A percentile compares a stretch with the other conserved stretches of the same genome.
phyloP scores from a whole-genome alignment of 345 rosid genomes.

The Melastoma malabathricum region DNA sequence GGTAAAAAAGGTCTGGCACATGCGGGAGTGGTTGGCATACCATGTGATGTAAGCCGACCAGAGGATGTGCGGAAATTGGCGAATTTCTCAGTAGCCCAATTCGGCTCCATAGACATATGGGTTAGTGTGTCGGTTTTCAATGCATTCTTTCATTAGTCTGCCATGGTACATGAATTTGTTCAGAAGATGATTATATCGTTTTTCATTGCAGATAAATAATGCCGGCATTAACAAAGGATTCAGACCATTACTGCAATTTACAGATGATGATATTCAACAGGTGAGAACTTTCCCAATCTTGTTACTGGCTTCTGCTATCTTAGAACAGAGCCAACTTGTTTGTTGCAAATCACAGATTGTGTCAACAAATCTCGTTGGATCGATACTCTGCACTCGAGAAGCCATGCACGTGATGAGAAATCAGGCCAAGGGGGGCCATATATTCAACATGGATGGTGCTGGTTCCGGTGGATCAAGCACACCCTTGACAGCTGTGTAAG shows the following conservation, averaged over 20 bases:
- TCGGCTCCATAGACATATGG: constrained; percentile 84
- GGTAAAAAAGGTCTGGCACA: constrained; percentile 30
- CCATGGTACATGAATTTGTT: neutral
- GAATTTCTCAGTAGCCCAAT: constrained; percentile 52
- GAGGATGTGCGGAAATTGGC: constrained; percentile 62
- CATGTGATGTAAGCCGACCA: constrained; percentile 71
- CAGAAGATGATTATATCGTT: neutral
- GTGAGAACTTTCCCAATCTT: constrained; percentile 13
- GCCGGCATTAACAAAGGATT: constrained; percentile 95
- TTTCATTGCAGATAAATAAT: constrained; percentile 57
- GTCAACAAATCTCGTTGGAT: constrained; percentile 89
- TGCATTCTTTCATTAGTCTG: neutral
- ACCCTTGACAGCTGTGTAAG: constrained; percentile 94
- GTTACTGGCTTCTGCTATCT: neutral
- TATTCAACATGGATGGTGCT: constrained; percentile 97
- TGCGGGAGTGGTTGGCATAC: constrained; percentile 75
- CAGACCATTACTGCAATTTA: constrained; percentile 73
- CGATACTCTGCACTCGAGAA: constrained; percentile 84
- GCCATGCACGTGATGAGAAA: constrained; percentile 65
- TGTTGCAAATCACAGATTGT: constrained; percentile 43
- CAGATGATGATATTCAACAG: constrained; percentile 78
- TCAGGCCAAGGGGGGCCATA: constrained; percentile 69
- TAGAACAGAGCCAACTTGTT: constrained; percentile 1
- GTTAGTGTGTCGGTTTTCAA: constrained; percentile 21
- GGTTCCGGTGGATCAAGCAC: constrained; percentile 99